A percentile compares a stretch with the other conserved stretches of the same genome.
Conservation (phyloP, 2,329 filamentous ascomycete species). For the Amphichorda felina region DNA sequence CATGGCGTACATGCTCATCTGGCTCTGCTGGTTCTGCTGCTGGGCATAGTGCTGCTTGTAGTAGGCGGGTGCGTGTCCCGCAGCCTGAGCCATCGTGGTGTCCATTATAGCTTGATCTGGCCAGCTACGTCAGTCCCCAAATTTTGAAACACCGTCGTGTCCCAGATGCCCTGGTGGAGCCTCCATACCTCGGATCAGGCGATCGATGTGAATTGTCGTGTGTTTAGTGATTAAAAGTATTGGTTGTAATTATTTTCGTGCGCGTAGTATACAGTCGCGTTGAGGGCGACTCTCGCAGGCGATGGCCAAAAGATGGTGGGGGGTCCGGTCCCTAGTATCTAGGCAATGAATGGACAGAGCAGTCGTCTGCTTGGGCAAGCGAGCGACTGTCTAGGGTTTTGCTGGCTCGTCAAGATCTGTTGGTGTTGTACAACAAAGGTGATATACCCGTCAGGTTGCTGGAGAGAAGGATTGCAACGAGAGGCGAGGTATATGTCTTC, state of each 20-base stretch:
- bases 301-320: slow-evolving; percentile 5
- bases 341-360: slow-evolving; percentile 5
- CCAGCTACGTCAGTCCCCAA: neutral
- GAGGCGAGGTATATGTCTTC: slow-evolving; percentile 3
- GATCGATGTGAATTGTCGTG: neutral
- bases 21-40: slow-evolving; percentile 28
- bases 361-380: neutral
- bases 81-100: slow-evolving; percentile 44
- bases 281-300: neutral
- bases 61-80: slow-evolving; percentile 71
- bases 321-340: slow-evolving; percentile 2
- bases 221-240: slow-evolving; percentile 4
- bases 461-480: neutral
- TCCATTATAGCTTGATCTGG: slow-evolving; percentile 42
- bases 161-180: neutral
- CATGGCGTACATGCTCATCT: slow-evolving; percentile 41
- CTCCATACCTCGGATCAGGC: slow-evolving; percentile 1
- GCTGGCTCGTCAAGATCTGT: neutral
- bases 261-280: slow-evolving; percentile 1
- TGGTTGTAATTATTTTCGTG: neutral
- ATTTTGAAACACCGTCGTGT: neutral
- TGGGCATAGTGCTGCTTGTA: slow-evolving; percentile 42
- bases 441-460: neutral
- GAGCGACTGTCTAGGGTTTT: slow-evolving; percentile 4
- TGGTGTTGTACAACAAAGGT: slow-evolving; percentile 3